These are phyloP conservation scores for Hypholoma fasciculare DNA, from an alignment of 768 basidiomycete species.

Conservation along the genomic window DNA sequence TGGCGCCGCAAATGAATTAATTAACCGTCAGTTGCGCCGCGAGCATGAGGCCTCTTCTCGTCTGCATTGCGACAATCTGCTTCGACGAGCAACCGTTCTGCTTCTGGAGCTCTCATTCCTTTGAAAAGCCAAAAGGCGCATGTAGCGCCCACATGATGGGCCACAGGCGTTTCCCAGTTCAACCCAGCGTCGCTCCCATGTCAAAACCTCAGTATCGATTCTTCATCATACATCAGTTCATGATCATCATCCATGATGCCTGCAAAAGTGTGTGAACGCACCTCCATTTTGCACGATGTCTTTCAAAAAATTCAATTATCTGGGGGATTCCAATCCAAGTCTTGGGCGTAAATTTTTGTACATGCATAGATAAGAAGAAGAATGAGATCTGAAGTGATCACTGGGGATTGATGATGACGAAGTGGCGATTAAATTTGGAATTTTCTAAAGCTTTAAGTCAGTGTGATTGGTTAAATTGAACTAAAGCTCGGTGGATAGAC, in stretches of 20 bases:
- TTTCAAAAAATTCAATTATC: neutral
- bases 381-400: too few species aligned
- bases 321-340: too few species aligned
- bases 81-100: neutral
- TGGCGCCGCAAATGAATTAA: slow-evolving; percentile 5
- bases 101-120: neutral
- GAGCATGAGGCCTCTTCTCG: neutral
- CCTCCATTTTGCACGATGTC: neutral
- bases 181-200: slow-evolving; percentile 1
- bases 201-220: neutral
- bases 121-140: neutral
- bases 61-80: neutral
- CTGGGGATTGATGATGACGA: too few species aligned
- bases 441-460: too few species aligned
- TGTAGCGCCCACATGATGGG: too few species aligned
- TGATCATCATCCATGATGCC: neutral
- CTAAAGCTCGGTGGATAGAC: too few species aligned
- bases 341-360: too few species aligned
- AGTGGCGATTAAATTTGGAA: too few species aligned
- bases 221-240: neutral
- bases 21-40: neutral
- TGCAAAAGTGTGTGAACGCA: neutral
- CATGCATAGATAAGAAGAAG: too few species aligned
- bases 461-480: too few species aligned
- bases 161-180: neutral